A percentile compares a stretch with the other conserved stretches of the same genome.
phyloP scores from a whole-genome alignment of 2,329 filamentous ascomycete species.

The Byssoonygena ceratinophila region DNA sequence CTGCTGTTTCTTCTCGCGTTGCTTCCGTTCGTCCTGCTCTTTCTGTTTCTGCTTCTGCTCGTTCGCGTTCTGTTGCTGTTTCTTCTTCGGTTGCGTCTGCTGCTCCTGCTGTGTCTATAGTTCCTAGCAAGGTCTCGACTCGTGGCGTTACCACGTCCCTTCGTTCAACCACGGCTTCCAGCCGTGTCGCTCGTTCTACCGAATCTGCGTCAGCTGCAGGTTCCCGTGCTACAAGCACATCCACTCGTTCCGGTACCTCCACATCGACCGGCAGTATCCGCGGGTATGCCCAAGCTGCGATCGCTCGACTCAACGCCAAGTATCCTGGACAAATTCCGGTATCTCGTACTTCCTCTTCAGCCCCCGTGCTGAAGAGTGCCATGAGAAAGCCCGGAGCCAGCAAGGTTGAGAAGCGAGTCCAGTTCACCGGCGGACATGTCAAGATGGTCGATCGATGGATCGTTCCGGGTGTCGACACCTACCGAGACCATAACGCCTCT shows the following conservation, averaged over 20 bases:
- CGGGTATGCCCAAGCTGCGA: background rate
- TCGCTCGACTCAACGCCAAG: constrained; percentile 5
- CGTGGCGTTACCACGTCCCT: constrained; percentile 1
- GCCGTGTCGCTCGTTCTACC: constrained; percentile 9
- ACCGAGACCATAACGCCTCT: constrained; percentile 1
- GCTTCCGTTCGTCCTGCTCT: constrained; percentile 6
- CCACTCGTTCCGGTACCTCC: constrained; percentile 6
- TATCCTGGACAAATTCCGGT: constrained; percentile 1
- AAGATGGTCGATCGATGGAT: constrained; percentile 21
- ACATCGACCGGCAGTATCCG: background rate
- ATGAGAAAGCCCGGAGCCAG: constrained; percentile 8
- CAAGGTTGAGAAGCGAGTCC: constrained; percentile 18
- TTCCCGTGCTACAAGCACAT: constrained; percentile 15
- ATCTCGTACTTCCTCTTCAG: constrained; percentile 9
- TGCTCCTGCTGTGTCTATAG: constrained; percentile 8
- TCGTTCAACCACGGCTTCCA: constrained; percentile 12
- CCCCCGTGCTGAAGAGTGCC: constrained; percentile 12
- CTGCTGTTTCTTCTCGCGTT: constrained; percentile 2
- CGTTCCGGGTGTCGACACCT: constrained; percentile 19
- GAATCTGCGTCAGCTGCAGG: background rate
- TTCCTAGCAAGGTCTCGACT: constrained; percentile 1
- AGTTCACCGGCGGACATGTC: constrained; percentile 21
- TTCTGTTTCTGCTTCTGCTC: constrained; percentile 9
- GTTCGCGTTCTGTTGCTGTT: constrained; percentile 6
- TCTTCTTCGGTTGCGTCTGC: background rate